phyloP scores from a whole-genome alignment of 2,329 filamentous ascomycete genomes.

The Madurella mycetomatis region DNA sequence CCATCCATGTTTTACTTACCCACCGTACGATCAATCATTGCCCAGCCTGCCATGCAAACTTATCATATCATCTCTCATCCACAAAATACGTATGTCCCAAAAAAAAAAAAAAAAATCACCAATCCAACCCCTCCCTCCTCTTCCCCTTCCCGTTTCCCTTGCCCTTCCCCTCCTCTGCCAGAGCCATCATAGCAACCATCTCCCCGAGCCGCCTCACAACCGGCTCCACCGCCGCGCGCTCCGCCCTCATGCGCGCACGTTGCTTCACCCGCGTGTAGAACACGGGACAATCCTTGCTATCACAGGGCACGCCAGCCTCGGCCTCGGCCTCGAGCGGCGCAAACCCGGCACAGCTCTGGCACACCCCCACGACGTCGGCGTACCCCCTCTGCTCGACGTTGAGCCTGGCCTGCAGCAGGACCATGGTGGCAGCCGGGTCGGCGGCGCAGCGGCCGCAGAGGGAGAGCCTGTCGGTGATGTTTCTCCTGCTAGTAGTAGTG shows the following conservation, averaged over 20 bases:
- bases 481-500: conserved; percentile 21
- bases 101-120: not conserved
- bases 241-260: conserved; percentile 41
- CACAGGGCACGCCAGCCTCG: conserved; percentile 64
- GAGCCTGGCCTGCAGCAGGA: conserved; percentile 59
- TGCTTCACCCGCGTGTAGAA: conserved; percentile 77
- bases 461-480: conserved; percentile 29
- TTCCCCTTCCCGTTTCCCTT: not conserved
- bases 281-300: conserved; percentile 87
- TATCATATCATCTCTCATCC: no score
- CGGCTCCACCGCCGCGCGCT: conserved; percentile 36
- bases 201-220: conserved; percentile 33
- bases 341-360: conserved; percentile 72
- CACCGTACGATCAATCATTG: no score
- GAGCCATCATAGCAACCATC: not conserved
- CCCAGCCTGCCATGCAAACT: no score
- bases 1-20: no score
- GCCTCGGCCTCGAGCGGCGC: conserved; percentile 55
- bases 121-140: not conserved
- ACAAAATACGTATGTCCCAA: no score
- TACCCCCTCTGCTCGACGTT: conserved; percentile 59
- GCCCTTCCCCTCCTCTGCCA: not conserved
- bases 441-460: conserved; percentile 57
- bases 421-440: conserved; percentile 55
- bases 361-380: conserved; percentile 63